Conservation (phyloP, 2,329 filamentous ascomycete species). For the Apiospora sp. region DNA sequence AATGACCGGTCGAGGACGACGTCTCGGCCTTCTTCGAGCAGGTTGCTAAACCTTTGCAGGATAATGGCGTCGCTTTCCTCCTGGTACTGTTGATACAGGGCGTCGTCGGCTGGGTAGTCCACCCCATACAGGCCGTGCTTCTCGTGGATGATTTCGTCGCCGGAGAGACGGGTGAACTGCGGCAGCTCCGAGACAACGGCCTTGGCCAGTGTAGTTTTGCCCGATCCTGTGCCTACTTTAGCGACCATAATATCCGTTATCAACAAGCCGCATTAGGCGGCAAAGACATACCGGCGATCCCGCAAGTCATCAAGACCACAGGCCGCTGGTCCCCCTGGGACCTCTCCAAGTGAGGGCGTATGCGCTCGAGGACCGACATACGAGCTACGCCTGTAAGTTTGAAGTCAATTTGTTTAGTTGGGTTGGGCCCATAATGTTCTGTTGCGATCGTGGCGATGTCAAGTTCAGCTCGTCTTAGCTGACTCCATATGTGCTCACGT, state of each 20-base stretch:
- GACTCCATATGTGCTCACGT: neutral
- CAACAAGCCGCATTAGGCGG: neutral
- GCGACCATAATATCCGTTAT: neutral
- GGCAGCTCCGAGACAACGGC: slow-evolving; percentile 35
- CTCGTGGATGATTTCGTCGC: slow-evolving; percentile 37
- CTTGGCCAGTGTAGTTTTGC: slow-evolving; percentile 42
- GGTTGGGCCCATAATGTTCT: neutral
- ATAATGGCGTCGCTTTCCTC: slow-evolving; percentile 32
- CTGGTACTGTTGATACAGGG: slow-evolving; percentile 30
- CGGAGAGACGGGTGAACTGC: slow-evolving; percentile 37
- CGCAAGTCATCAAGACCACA: slow-evolving; percentile 43
- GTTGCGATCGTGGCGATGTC: neutral
- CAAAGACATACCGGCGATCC: slow-evolving; percentile 37
- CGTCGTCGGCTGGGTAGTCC: slow-evolving; percentile 38
- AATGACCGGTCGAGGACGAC: slow-evolving; percentile 44
- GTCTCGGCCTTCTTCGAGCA: slow-evolving; percentile 33
- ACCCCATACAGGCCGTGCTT: slow-evolving; percentile 38
- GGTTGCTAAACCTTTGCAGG: slow-evolving; percentile 11
- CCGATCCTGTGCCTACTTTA: slow-evolving; percentile 33
- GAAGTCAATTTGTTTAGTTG: neutral
- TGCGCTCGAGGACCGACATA: neutral
- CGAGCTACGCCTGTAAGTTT: neutral
- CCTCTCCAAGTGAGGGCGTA: slow-evolving; percentile 7
- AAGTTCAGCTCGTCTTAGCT: neutral
- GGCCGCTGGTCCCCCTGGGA: slow-evolving; percentile 32